phyloP scores from a whole-genome alignment of 805 yeast species.

The Candida caryicola region DNA sequence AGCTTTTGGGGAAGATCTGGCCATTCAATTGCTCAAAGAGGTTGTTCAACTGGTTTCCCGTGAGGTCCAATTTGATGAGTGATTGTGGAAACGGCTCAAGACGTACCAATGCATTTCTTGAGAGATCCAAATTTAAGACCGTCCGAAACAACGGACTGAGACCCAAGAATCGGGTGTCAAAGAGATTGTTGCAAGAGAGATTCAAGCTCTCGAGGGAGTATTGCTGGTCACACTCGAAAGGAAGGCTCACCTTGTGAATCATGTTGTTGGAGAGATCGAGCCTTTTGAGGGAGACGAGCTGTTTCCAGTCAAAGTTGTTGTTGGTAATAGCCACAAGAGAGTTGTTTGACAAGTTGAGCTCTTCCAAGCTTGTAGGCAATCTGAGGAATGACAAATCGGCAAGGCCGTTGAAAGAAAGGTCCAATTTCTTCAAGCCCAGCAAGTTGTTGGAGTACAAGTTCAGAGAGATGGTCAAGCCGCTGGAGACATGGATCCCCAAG shows the following conservation, averaged over 20 bases:
- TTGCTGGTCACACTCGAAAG: background rate
- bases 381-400: conserved; percentile 17
- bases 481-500: background rate
- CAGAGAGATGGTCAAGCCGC: background rate
- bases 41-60: conserved; percentile 19
- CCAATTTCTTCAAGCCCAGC: conserved; percentile 15
- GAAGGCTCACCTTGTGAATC: conserved; percentile 7
- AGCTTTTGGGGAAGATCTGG: conserved; percentile 10
- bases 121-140: conserved; percentile 20
- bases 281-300: conserved; percentile 11
- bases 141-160: conserved; percentile 8
- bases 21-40: conserved; percentile 6
- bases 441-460: conserved; percentile 2
- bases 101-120: conserved; percentile 20
- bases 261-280: conserved; percentile 26
- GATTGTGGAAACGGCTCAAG: conserved; percentile 14
- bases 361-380: conserved; percentile 19
- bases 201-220: conserved; percentile 14
- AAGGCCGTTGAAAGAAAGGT: conserved; percentile 28
- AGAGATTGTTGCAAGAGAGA: conserved; percentile 26
- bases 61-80: conserved; percentile 16
- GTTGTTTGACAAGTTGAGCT: conserved; percentile 29
- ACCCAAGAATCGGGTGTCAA: conserved; percentile 5
- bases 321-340: conserved; percentile 15
- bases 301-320: conserved; percentile 13